A percentile compares a stretch with the other conserved stretches of the same genome.
Evolutionary conservation across 2,329 filamentous ascomycete genomes (phyloP).

Genomic region (Cladophialophora yegresii): DNA sequence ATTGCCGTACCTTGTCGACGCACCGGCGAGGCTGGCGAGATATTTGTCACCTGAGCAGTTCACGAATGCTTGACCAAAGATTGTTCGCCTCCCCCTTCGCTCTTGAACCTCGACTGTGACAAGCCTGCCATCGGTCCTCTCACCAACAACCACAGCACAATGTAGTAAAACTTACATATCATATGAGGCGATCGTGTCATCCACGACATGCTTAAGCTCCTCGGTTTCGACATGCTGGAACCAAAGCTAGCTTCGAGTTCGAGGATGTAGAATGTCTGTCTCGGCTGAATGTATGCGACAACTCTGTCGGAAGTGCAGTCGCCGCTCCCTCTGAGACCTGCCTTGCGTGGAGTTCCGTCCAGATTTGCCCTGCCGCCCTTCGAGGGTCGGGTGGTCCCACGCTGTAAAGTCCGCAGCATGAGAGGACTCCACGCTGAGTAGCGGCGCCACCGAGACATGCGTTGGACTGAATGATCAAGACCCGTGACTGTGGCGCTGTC

Average conservation of each 20-base stretch:
- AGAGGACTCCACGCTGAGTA: conserved; percentile 20
- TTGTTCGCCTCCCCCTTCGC: conserved; percentile 16
- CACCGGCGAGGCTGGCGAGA: conserved; percentile 15
- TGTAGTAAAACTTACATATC: conserved; percentile 20
- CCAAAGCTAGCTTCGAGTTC: neutral
- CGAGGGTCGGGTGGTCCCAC: conserved; percentile 13
- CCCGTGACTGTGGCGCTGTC: too few relatives aligned
- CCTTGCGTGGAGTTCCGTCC: conserved; percentile 19
- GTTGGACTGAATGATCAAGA: neutral
- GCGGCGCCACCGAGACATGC: conserved; percentile 20
- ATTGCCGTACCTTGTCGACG: conserved; percentile 22
- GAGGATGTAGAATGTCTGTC: neutral
- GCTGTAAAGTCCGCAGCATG: conserved; percentile 19
- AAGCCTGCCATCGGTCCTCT: conserved; percentile 2
- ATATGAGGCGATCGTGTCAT: conserved; percentile 16
- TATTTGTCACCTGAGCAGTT: conserved; percentile 23
- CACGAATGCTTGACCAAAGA: conserved; percentile 18
- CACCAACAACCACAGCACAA: conserved; percentile 19
- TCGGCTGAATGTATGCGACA: conserved; percentile 21
- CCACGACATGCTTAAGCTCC: conserved; percentile 19
- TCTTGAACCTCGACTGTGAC: conserved; percentile 19
- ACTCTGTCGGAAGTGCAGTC: conserved; percentile 10
- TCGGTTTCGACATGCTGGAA: conserved; percentile 15
- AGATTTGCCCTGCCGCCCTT: conserved; percentile 16
- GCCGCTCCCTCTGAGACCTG: conserved; percentile 13